A percentile compares a stretch with the other conserved stretches of the same genome.
phyloP scores from a whole-genome alignment of 2,329 filamentous ascomycete species.

The Penicillium sp. region DNA sequence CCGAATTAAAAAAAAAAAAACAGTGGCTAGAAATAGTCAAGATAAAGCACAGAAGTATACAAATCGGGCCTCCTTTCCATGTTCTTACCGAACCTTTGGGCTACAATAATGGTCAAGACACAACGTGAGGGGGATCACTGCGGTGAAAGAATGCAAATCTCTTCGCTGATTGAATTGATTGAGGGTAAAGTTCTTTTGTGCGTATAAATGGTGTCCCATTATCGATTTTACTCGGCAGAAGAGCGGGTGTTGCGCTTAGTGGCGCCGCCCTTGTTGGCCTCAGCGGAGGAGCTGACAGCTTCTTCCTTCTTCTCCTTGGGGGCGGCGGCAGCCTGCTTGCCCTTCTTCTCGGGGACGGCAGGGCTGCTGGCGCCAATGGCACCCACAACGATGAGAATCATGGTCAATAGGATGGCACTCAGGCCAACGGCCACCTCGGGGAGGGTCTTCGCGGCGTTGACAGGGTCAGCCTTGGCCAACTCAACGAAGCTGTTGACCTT shows the following conservation, averaged over 20 bases:
- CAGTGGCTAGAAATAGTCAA: conserved; percentile 5
- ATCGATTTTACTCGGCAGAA: conserved; percentile 36
- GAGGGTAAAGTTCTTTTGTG: conserved; percentile 14
- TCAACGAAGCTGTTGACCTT: conserved; percentile 89
- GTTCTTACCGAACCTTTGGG: not conserved
- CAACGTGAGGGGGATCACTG: conserved; percentile 7
- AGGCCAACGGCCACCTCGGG: conserved; percentile 86
- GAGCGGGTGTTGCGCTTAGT: conserved; percentile 60
- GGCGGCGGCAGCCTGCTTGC: conserved; percentile 67
- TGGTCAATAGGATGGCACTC: conserved; percentile 65
- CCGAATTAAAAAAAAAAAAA: not conserved
- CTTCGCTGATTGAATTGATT: conserved; percentile 12
- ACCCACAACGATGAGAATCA: conserved; percentile 69
- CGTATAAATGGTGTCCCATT: not conserved
- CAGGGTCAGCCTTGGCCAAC: conserved; percentile 76
- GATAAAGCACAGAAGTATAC: conserved; percentile 7
- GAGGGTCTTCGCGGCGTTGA: conserved; percentile 82
- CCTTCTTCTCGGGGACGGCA: conserved; percentile 67
- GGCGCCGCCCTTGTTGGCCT: conserved; percentile 71
- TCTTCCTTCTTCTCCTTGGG: conserved; percentile 66
- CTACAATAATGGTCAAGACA: conserved; percentile 5
- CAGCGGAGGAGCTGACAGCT: conserved; percentile 59
- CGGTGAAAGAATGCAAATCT: conserved; percentile 7
- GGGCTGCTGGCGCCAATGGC: conserved; percentile 63
- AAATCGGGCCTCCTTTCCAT: conserved; percentile 5